These are phyloP conservation scores for Cyclocybe cylindracea DNA, from an alignment of 768 basidiomycete genomes.

Conservation along the genomic window DNA sequence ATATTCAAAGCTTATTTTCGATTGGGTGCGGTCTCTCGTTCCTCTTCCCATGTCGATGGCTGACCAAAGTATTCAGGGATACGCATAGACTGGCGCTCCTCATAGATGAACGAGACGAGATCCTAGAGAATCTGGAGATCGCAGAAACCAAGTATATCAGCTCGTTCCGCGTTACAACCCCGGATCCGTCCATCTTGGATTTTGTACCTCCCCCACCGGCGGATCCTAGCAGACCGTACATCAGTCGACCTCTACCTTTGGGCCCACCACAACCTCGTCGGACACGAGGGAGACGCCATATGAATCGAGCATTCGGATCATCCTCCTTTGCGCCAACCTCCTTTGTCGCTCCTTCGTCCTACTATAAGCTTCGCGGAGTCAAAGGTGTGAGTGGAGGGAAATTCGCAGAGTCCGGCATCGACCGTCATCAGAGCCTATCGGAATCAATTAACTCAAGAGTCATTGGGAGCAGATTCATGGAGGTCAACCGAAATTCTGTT, in stretches of 20 bases:
- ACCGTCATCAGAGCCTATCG: conserved; percentile 45
- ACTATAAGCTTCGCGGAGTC: conserved; percentile 71
- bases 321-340: conserved; percentile 76
- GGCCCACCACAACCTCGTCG: conserved; percentile 32
- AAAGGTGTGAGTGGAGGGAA: conserved; percentile 62
- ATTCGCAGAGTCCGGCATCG: conserved; percentile 45
- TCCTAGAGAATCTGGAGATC: conserved; percentile 78
- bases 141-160: conserved; percentile 79
- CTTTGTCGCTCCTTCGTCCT: conserved; percentile 78
- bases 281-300: conserved; percentile 45
- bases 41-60: not conserved
- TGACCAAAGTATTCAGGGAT: conserved; percentile 45
- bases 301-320: conserved; percentile 65
- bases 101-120: conserved; percentile 74
- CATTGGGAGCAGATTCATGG: conserved; percentile 71
- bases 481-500: conserved; percentile 62
- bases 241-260: conserved; percentile 70
- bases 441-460: conserved; percentile 65
- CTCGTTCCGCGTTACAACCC: conserved; percentile 73
- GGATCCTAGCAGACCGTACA: conserved; percentile 52
- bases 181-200: conserved; percentile 70
- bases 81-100: conserved; percentile 66
- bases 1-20: conserved; percentile 73
- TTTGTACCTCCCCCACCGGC: conserved; percentile 44
- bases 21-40: conserved; percentile 52